phyloP scores from a whole-genome alignment of 257 asterid genomes.

The Galeopsis tetrahit region DNA sequence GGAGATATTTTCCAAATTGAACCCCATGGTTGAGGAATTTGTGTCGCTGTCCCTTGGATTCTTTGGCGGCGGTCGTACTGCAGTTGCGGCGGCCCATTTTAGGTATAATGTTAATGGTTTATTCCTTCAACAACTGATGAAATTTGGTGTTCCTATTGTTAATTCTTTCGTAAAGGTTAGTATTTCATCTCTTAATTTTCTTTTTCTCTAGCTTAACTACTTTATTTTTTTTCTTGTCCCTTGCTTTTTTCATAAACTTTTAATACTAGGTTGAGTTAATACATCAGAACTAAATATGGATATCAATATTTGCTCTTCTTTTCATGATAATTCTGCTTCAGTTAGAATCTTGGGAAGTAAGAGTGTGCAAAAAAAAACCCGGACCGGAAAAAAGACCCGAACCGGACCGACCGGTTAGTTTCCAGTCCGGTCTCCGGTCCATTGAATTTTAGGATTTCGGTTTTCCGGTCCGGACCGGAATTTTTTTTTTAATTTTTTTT shows the following conservation, averaged over 20 bases:
- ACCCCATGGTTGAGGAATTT: conserved; percentile 84
- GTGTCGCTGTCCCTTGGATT: conserved; percentile 62
- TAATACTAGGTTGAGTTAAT: conserved; percentile 4
- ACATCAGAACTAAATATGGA: background rate
- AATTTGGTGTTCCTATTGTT: conserved; percentile 54
- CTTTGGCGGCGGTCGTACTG: conserved; percentile 41
- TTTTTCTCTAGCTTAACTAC: too few relatives aligned
- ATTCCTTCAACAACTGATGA: conserved; percentile 53
- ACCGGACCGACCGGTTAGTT: too few relatives aligned
- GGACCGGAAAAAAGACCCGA: too few relatives aligned
- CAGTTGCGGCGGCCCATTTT: conserved; percentile 54
- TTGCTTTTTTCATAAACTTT: background rate
- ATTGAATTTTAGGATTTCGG: too few relatives aligned
- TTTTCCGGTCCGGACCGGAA: too few relatives aligned
- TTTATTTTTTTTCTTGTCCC: background rate
- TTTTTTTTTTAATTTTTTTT: too few relatives aligned
- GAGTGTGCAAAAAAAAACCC: too few relatives aligned
- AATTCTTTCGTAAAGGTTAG: conserved; percentile 71
- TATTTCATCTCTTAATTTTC: too few relatives aligned
- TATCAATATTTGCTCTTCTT: too few relatives aligned
- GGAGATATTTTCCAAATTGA: conserved; percentile 74
- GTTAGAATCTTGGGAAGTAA: too few relatives aligned
- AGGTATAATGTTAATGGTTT: conserved; percentile 63
- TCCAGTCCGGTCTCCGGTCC: too few relatives aligned
- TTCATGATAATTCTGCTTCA: too few relatives aligned